Percentiles rank a stretch among this genome's conserved stretches.
These are phyloP conservation scores for Euphrasia confusa DNA, from an alignment of 257 asterid species.

Conservation along the genomic window DNA sequence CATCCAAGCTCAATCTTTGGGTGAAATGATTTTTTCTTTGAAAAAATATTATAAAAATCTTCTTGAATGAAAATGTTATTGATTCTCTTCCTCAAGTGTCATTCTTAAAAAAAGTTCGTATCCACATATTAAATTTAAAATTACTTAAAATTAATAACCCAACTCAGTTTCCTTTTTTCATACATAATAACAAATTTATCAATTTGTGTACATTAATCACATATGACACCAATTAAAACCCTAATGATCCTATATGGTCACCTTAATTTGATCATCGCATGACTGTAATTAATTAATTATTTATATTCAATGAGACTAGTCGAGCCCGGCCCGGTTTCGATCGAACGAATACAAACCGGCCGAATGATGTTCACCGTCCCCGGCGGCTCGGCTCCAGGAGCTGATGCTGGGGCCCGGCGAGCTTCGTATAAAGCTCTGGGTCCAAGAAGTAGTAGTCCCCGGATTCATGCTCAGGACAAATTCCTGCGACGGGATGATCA, in stretches of 20 bases:
- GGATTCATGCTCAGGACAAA: slow-evolving; percentile 16
- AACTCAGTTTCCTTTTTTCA: no score
- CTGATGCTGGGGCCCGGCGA: slow-evolving; percentile 23
- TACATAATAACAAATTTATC: not conserved
- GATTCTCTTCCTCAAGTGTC: no score
- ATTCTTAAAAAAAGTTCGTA: no score
- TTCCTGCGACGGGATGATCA: not conserved
- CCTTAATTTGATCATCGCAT: not conserved
- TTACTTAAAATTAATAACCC: no score
- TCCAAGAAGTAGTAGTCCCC: slow-evolving; percentile 45
- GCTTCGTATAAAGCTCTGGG: slow-evolving; percentile 29
- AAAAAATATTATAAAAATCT: no score
- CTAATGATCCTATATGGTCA: not conserved
- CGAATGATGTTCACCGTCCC: slow-evolving; percentile 11
- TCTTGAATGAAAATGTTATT: no score
- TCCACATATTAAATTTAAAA: no score
- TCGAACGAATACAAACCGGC: slow-evolving; percentile 34
- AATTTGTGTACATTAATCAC: not conserved
- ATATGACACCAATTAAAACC: not conserved
- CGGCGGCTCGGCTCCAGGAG: slow-evolving; percentile 24
- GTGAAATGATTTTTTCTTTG: no score
- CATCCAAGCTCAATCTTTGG: no score
- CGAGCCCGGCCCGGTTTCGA: slow-evolving; percentile 31
- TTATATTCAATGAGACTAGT: slow-evolving; percentile 25
- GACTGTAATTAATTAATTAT: not conserved